Evolutionary conservation across 345 rosid genomes (phyloP).

Genomic region (Rhodamnia rubescens): DNA sequence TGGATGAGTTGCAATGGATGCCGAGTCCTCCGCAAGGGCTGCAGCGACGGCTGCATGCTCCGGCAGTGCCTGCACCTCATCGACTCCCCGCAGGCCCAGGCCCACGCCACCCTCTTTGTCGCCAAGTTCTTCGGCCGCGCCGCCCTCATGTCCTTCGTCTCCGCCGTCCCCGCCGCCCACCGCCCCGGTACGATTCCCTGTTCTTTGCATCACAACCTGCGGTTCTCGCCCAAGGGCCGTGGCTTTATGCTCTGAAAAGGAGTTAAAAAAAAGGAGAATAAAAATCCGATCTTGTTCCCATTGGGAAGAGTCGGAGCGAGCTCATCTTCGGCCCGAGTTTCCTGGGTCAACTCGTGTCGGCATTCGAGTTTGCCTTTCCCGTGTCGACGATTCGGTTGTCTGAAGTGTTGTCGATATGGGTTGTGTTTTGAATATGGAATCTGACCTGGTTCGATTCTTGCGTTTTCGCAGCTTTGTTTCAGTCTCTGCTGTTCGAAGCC

Average conservation of each 20-base stretch:
- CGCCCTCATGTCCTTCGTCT: constrained; percentile 88
- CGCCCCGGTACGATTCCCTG: constrained; percentile 52
- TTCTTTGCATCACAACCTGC: too few relatives aligned
- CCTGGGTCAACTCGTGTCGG: not conserved
- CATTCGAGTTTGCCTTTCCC: not conserved
- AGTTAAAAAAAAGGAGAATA: too few relatives aligned
- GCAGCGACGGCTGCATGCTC: constrained; percentile 83
- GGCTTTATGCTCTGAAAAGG: too few relatives aligned
- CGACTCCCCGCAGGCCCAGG: constrained; percentile 79
- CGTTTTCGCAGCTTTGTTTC: constrained; percentile 55
- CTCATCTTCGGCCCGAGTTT: not conserved
- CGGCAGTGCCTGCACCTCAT: constrained; percentile 91
- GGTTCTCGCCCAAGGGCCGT: too few relatives aligned
- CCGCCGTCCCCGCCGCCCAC: constrained; percentile 79
- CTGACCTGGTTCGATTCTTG: not conserved
- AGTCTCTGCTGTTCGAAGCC: constrained; percentile 77
- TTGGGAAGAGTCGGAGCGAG: not conserved
- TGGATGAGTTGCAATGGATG: constrained; percentile 98
- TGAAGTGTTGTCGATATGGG: not conserved
- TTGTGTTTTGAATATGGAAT: not conserved
- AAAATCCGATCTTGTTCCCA: not conserved
- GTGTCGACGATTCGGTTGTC: not conserved
- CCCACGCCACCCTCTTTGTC: constrained; percentile 95
- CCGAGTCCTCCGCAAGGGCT: constrained; percentile 92
- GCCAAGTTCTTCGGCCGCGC: constrained; percentile 99